Evolutionary conservation across 345 rosid species (phyloP), one percentile per base, ranked within the genome.

Genomic region (Eucalyptus sp.): DNA sequence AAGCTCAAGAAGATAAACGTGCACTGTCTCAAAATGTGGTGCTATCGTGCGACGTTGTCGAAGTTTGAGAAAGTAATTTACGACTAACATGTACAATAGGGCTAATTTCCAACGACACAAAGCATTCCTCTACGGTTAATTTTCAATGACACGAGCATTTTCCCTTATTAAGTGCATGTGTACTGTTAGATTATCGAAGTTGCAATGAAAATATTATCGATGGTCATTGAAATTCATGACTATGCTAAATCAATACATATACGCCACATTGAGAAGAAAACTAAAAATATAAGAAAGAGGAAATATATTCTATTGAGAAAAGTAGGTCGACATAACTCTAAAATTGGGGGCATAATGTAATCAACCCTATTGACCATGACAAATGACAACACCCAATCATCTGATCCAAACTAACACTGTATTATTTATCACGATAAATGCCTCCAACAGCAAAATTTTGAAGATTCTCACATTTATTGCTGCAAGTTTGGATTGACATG

Each of bases 401-500:
- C 50, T 48, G 6, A 58, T 25, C 64, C 64, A 25, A 58, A 24
- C 64, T 5, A 58, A 58, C n/a, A 5, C 4, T 24, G n/a, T 58
- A 58, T 58, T 24, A 58, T 25, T 25, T 58, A 25, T 58, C 13
- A 0, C 2, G 6, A 58, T 11, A 58, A 50, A 2, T 50, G 52
- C 52, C 52, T 5, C 52, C 52, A 5, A 50, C 18, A 14, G 51
- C 46, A 13, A 14, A 2, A 0, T 50, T 50, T 16, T 54, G 13
- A 10, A 25, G 64, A 58, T 58, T 58, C 4, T 25, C 3, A 58
- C 64, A 25, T 10, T 4, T 25, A 0, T 60, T 10, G 7, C 15
- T 0, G 27, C 15, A 27, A 12, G 15, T 2, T 6, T 4, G 31
- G 68, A 60, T 60, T 6, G 0, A 60, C 31, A 27, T 60, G 3